Evolutionary conservation across 23 red algal genomes (phyloP), one percentile per base, ranked within the genome.

Genomic region (Cyanidiococcus yangmingshanensis): DNA sequence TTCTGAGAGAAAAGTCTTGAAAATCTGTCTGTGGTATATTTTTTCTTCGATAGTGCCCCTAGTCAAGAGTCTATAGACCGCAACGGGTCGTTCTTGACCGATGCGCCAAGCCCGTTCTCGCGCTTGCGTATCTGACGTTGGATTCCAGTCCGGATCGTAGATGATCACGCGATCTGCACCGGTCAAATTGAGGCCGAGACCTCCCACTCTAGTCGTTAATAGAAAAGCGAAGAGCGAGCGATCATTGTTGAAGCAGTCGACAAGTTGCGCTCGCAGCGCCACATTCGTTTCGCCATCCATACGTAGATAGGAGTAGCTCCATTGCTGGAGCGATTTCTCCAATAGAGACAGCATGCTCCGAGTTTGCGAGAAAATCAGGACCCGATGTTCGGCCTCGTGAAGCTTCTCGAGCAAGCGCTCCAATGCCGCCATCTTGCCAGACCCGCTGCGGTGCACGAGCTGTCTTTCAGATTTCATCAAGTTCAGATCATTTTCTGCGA

Each of bases 21-120:
- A 98, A 40, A 98, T 91, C 85, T 98, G 94, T 39, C 94, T 74
- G 57, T 98, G 94, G 71, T 89, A 89, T n/a, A 98, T 98, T 59
- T 98, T 98, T 74, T 98, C 94, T 40, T 98, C 94, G 37, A 98
- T 98, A 1, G 94, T 98, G 58, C 94, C 94, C 37, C 76, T 74
- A 38, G 94, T 98, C 21, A 98, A 76, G 24, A 98, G 79, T 37
- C 94, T 71, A 68, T 91, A 91, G 24, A 98, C 75, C 7, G 82
- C 87, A 24, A 98, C 94, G 27, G 86, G 83, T 27, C 84, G 80
- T 17, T 79, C 89, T 80, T 98, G 94, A 1, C 94, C 94, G 16
- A 98, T 85, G 36, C 94, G 75, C 94, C 94, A 98, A 16, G 94
- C 88, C 38, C 94, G 75, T 58, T 98, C 94, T 39, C 94, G 83